Percentiles rank a stretch among this genome's conserved stretches.
These are phyloP conservation scores for Tuber magnatum DNA, from an alignment of 495 filamentous ascomycete genomes.

Conservation along the genomic window DNA sequence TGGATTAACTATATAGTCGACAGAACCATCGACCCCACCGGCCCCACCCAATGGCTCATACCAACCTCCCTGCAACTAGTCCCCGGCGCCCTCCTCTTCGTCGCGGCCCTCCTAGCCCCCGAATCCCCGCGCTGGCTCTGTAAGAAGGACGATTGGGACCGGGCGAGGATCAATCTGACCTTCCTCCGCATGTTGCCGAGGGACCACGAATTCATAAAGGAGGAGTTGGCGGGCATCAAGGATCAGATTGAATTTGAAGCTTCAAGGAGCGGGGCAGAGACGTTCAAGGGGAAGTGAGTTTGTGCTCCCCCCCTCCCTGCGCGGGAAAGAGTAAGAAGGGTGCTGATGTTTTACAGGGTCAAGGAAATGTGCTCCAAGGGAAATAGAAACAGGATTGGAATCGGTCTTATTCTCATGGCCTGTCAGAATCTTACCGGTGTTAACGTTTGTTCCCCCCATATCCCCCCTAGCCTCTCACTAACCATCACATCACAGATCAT, in stretches of 20 bases:
- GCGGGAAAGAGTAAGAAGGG: background rate
- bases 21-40: conserved; percentile 42
- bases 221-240: conserved; percentile 40
- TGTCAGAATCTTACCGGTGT: conserved; percentile 41
- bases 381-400: conserved; percentile 38
- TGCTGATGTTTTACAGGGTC: conserved; percentile 10
- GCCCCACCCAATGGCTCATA: conserved; percentile 51
- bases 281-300: conserved; percentile 21
- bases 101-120: conserved; percentile 48
- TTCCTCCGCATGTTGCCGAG: conserved; percentile 42
- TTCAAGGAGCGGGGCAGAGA: conserved; percentile 13
- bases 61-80: conserved; percentile 54
- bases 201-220: conserved; percentile 39
- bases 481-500: conserved; percentile 34
- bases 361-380: conserved; percentile 30
- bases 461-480: background rate
- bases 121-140: conserved; percentile 59
- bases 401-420: conserved; percentile 39
- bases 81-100: conserved; percentile 49
- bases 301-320: background rate
- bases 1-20: conserved; percentile 52
- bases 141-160: conserved; percentile 48
- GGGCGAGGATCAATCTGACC: conserved; percentile 46
- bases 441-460: conserved; percentile 19
- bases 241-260: conserved; percentile 37